Percentiles rank a stretch among this genome's conserved stretches.
These are phyloP conservation scores for Rubroboletus pulcherrimus DNA, from an alignment of 768 basidiomycete genomes.

Conservation along the genomic window DNA sequence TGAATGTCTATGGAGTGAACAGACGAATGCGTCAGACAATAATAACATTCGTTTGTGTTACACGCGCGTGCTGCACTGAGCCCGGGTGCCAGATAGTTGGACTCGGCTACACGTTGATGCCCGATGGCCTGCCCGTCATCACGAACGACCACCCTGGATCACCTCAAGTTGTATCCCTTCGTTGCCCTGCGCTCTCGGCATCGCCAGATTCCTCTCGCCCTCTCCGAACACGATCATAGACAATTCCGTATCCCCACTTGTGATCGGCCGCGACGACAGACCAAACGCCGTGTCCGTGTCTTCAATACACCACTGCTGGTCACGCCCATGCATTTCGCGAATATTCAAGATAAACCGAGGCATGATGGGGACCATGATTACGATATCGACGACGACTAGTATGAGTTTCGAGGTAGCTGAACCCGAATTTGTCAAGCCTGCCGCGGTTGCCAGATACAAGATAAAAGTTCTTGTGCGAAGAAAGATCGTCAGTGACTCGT, in stretches of 20 bases:
- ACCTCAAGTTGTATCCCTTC: neutral
- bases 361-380: neutral
- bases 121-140: no score
- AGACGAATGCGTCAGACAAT: no score
- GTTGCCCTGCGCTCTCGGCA: neutral
- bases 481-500: neutral
- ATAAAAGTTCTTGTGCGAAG: neutral
- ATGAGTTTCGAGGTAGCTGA: neutral
- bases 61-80: no score
- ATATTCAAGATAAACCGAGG: neutral
- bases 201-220: neutral
- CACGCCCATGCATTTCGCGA: neutral
- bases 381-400: rapidly evolving
- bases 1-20: no score
- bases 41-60: no score
- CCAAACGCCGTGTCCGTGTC: neutral
- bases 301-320: neutral
- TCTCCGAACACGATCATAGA: neutral
- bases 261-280: no score
- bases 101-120: no score
- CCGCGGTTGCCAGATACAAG: neutral
- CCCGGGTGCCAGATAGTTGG: no score
- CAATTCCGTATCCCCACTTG: neutral
- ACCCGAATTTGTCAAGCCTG: neutral
- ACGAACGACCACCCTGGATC: no score